Base-by-base conservation (phyloP, 768 basidiomycete species). In the Thelephora ganbajun region DNA sequence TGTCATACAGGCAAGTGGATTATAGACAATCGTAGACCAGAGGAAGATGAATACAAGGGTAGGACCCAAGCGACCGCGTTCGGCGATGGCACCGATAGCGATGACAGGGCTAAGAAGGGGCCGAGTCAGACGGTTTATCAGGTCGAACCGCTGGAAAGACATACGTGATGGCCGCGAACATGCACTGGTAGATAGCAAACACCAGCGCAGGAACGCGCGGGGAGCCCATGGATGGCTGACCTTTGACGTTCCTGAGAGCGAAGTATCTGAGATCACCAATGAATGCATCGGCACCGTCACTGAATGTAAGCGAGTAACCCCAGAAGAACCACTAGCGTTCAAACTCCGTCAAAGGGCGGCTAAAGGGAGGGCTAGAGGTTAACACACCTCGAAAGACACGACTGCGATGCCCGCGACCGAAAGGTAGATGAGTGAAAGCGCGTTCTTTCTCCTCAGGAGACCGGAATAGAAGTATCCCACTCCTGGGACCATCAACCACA, bases 1-100 rank as follows among this genome's bases (percentile, higher is more conserved):
- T 4, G 91, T 87, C 92, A 93, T 96, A 66, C 87, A 90, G 0
- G 90, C 94, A 48, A 98, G 80, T 2, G 92, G 91, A 58, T 94
- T 84, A 64, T 97, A 97, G 13, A 92, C 89, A 49, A 61, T 53
- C 3, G 86, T 87, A 11, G 78, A 71, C 94, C 94, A 98, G 45
- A 78, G 58, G 58, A 97, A 97, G 54, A 91, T 76, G 65, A 97
- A 97, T 48, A 92, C 76, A 52, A 94, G 74, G 35, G 86, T 66
- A 1, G 94, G 94, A 1, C 90, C 83, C 12, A 96, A 73, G 3
- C 85, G 79, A 11, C 76, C 77, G 43, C 91, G 85, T 58, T 98
- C 94, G 7, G 91, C 91, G 47, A 93, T 79, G 20, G 91, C 94
- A 50, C 94, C 94, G 47, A 93, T 72, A 33, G 91, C 91, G 50